A percentile compares a stretch with the other conserved stretches of the same genome.
These are phyloP conservation scores for Suhomyces panamericanus DNA, from an alignment of 1,139 yeast genomes.

Conservation along the genomic window DNA sequence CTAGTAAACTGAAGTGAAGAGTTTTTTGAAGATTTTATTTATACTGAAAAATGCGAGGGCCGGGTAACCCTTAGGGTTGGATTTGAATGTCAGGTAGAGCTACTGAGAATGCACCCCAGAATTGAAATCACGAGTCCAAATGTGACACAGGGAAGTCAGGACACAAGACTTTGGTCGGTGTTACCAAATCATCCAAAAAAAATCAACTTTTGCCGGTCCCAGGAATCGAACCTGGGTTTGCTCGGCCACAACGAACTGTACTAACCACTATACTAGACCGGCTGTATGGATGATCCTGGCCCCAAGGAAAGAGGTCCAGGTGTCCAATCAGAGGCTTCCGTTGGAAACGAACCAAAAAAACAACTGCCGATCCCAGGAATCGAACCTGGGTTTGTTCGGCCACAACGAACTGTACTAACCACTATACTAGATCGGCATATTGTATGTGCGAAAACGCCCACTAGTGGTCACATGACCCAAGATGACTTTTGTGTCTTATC, in stretches of 20 bases:
- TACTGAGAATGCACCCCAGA: too few species aligned
- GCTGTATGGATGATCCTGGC: conserved; percentile 26
- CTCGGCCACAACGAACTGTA: conserved; percentile 50
- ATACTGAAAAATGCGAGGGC: conserved; percentile 4
- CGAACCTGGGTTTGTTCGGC: conserved; percentile 50
- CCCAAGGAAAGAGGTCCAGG: conserved; percentile 28
- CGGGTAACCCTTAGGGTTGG: conserved; percentile 10
- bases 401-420: conserved; percentile 49
- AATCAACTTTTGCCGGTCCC: conserved; percentile 40
- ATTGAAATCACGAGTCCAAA: too few species aligned
- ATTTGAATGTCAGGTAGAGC: not conserved
- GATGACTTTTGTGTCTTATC: not conserved
- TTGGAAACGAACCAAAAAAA: conserved; percentile 5
- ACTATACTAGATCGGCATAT: conserved; percentile 44
- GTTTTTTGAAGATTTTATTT: not conserved
- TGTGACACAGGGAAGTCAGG: not conserved
- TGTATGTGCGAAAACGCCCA: not conserved
- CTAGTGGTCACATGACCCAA: not conserved
- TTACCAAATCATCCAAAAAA: conserved; percentile 10
- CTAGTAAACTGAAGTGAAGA: too few species aligned
- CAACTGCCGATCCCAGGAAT: conserved; percentile 46
- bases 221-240: conserved; percentile 49
- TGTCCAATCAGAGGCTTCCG: not conserved
- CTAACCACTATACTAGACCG: conserved; percentile 48
- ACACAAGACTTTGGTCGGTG: not conserved